Evolutionary conservation across 345 rosid genomes (phyloP), one percentile per base, ranked within the genome.

Genomic region (Hypericum perforatum): DNA sequence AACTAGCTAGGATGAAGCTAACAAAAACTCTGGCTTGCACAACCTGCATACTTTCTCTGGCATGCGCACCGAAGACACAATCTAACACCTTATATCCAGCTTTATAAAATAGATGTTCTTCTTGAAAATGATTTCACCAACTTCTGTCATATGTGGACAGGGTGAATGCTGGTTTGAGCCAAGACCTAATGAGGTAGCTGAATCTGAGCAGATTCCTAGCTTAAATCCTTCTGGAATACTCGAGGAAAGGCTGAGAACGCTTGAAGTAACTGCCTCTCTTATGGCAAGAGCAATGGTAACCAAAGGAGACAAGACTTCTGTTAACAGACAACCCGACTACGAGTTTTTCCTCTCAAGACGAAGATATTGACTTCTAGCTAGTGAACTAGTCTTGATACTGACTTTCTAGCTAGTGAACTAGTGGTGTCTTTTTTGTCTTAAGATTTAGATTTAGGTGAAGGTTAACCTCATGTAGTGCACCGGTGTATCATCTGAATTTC

Each of bases 81-180:
- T 1, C 4, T 22, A 22, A 22, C 32, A 22, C 32, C 32, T 22
- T 4, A 22, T 22, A 43, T 49, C 9, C 14, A 39, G 49, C n/a
- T n/a, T n/a, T n/a, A n/a, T n/a, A n/a, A n/a, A n/a, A n/a, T n/a
- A n/a, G n/a, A n/a, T n/a, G n/a, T 41, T 56, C 58, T 40, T 45
- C 49, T 29, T 11, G n/a, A 6, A 14, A 15, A 43, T 0, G 36
- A 37, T 49, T 53, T 0, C 6, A 39, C 39, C 51, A 15, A 38
- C 22, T 43, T 9, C 9, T 2, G 40, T 41, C 8, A 6, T 7
- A 32, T 42, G 12, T 62, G 69, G 43, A 44, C 74, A 80, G 85
- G 65, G 66, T 54, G 85, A 80, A 66, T 65, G 78, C 69, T 80
- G 82, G 85, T 76, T 80, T 64, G 71, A 68, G 57, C 62, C 59